Evolutionary conservation across 192 early-diverging fungal genomes (phyloP).

Genomic region (Backusella sp.): DNA sequence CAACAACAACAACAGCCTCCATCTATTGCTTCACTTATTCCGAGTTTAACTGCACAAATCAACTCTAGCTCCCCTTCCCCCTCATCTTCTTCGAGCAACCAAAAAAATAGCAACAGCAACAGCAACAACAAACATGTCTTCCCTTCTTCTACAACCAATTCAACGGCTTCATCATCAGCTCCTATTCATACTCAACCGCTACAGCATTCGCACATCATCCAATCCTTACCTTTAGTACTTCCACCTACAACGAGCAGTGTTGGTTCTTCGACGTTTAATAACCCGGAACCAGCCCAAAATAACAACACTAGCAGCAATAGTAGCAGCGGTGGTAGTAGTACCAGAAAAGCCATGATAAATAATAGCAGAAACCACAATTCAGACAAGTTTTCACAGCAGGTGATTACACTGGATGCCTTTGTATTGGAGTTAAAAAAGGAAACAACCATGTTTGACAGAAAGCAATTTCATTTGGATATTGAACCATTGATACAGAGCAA

Average conservation of each 20-base stretch:
- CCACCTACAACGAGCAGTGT: neutral
- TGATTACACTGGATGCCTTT: conserved; percentile 22
- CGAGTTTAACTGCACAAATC: neutral
- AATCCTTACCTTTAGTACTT: neutral
- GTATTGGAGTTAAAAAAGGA: conserved; percentile 20
- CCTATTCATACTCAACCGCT: conserved; percentile 1
- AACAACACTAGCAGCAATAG: neutral
- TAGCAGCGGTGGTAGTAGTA: too few relatives aligned
- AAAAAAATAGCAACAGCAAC: neutral
- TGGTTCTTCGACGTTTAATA: neutral
- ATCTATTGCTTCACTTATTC: neutral
- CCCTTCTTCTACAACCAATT: neutral
- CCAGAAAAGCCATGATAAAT: neutral
- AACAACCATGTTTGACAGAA: conserved; percentile 20
- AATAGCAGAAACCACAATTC: neutral
- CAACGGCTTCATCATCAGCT: neutral
- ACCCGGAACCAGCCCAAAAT: neutral
- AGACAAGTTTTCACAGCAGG: neutral
- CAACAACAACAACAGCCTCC: conserved; percentile 7
- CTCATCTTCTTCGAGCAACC: neutral
- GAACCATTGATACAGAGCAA: conserved; percentile 12
- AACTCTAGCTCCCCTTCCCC: neutral
- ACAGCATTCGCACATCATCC: neutral
- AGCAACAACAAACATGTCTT: neutral
- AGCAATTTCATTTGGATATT: conserved; percentile 27